Percentiles rank a stretch among this genome's conserved stretches.
These are phyloP conservation scores for Penicillium sp. DNA, from an alignment of 2,329 filamentous ascomycete species.

Conservation along the genomic window DNA sequence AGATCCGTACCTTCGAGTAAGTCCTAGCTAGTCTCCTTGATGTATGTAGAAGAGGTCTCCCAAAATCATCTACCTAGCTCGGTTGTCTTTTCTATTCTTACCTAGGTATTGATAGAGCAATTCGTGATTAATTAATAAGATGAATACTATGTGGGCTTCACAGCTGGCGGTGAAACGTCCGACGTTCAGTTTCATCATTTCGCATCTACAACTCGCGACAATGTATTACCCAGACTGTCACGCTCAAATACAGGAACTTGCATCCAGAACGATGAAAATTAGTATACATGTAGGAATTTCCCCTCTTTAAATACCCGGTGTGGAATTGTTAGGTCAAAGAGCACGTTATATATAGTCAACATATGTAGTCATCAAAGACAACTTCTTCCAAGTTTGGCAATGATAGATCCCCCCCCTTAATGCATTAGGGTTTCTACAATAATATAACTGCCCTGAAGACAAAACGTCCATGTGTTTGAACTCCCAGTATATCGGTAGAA, in stretches of 20 bases:
- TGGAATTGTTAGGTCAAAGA: no score
- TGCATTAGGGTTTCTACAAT: neutral
- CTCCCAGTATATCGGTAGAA: neutral
- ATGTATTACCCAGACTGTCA: neutral
- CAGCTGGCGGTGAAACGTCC: neutral
- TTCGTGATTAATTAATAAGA: no score
- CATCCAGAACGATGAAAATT: no score
- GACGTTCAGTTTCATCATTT: neutral
- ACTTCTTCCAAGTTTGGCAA: no score
- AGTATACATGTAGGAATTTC: no score
- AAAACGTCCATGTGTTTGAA: neutral
- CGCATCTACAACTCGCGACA: neutral
- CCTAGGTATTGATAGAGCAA: no score
- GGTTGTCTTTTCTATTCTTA: no score
- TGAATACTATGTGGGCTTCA: no score
- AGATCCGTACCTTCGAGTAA: neutral
- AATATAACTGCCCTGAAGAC: neutral
- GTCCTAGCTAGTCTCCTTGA: neutral
- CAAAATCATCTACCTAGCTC: neutral
- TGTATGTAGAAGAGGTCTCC: neutral
- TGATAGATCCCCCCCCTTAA: no score
- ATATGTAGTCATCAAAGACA: no score
- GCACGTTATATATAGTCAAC: no score
- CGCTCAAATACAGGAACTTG: neutral
- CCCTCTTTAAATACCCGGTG: no score